A percentile compares a stretch with the other conserved stretches of the same genome.
phyloP scores from a whole-genome alignment of 2,329 filamentous ascomycete genomes.

The Chaetoscypha palmicola region DNA sequence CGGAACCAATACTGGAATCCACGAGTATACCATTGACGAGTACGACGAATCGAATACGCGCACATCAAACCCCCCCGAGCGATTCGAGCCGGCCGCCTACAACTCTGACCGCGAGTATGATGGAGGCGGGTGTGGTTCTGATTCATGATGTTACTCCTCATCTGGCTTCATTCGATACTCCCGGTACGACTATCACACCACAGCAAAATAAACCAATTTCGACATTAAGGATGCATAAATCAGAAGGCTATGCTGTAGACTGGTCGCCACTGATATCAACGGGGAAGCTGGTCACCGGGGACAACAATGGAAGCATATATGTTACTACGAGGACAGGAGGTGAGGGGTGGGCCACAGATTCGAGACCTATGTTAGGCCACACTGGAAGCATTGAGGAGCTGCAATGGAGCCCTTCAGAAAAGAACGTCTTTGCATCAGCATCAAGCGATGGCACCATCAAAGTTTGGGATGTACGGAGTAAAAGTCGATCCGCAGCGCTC shows the following conservation, averaged over 20 bases:
- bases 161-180: slow-evolving; percentile 81
- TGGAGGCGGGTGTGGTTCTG: slow-evolving; percentile 78
- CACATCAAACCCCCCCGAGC: slow-evolving; percentile 68
- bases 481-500: slow-evolving; percentile 80
- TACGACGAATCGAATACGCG: slow-evolving; percentile 89
- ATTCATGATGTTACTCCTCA: slow-evolving; percentile 94
- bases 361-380: slow-evolving; percentile 76
- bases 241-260: slow-evolving; percentile 93
- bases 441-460: slow-evolving; percentile 92
- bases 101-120: slow-evolving; percentile 86
- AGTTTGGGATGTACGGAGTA: slow-evolving; percentile 91
- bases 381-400: slow-evolving; percentile 83
- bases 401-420: slow-evolving; percentile 92
- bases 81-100: slow-evolving; percentile 66
- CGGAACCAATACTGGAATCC: slow-evolving; percentile 90
- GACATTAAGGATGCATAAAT: slow-evolving; percentile 84
- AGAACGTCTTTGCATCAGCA: slow-evolving; percentile 88
- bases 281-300: slow-evolving; percentile 85
- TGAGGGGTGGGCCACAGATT: slow-evolving; percentile 84
- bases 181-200: slow-evolving; percentile 70
- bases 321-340: slow-evolving; percentile 79
- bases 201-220: slow-evolving; percentile 83
- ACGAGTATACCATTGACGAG: slow-evolving; percentile 79
- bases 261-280: slow-evolving; percentile 80
- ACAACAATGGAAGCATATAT: slow-evolving; percentile 86